These are phyloP conservation scores for Eucalyptus fibrosa DNA, from an alignment of 345 rosid species.

Conservation along the genomic window DNA sequence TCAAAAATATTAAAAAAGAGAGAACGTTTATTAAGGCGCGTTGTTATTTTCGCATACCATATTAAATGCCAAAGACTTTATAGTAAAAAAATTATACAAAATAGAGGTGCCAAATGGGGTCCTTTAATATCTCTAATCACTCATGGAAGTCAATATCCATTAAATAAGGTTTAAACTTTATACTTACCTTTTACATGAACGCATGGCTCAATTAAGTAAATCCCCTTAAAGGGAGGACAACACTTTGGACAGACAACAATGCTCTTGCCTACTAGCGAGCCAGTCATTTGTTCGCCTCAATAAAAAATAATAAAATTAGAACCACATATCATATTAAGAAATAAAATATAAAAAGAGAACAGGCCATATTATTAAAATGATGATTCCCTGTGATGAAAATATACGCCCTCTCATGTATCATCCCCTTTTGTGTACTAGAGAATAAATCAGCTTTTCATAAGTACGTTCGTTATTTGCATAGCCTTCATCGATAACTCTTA, in stretches of 20 bases:
- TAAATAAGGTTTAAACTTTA: background rate
- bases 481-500: background rate
- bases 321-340: background rate
- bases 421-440: background rate
- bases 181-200: background rate
- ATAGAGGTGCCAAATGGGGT: background rate
- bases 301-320: background rate
- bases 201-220: background rate
- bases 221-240: background rate
- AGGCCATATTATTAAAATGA: background rate
- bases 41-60: background rate
- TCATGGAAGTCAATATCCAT: background rate
- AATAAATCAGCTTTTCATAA: background rate
- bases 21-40: background rate
- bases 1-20: background rate
- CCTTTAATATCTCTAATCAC: background rate
- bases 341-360: background rate
- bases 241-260: background rate
- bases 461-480: background rate
- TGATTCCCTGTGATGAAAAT: background rate
- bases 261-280: background rate
- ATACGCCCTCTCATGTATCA: background rate
- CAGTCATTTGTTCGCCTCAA: background rate
- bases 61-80: background rate
- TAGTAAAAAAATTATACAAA: background rate